Base-by-base conservation (phyloP, 2,329 filamentous ascomycete species). In the Fusarium sp. region DNA sequence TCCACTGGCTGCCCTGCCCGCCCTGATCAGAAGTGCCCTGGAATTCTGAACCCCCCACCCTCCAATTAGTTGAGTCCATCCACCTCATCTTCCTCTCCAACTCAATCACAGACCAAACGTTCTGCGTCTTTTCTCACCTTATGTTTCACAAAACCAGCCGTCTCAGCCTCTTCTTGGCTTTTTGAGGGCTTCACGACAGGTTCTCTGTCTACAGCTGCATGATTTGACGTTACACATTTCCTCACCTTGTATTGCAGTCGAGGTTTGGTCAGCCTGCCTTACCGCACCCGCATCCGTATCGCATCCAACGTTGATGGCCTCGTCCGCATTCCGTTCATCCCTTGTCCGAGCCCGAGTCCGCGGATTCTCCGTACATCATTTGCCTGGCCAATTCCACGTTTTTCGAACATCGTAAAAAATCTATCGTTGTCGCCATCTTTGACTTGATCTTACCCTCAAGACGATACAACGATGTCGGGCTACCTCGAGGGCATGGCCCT, bases 401-500 rank as follows among this genome's bases (percentile, higher is more conserved):
- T 49, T 48, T 47, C 47, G 35, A 57, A 60, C 44, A 48, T 39
- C 62, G 36, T 56, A 48, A 65, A 64, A 49, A 52, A 57, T 45
- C 55, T 45, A 38, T 63, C 44, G 36, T 52, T 58, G 55, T 58
- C 55, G 41, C 24, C 42, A 58, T 38, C 24, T 35, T 51, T n/a
- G 15, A 36, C 55, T 36, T 58, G 33, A 18, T 36, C 55, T 36
- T 58, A 17, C 41, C 36, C 14, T 35, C 17, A 38, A 36, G 31
- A 70, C 73, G 33, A 72, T 71, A 75, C 62, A 39, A 63, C 55
- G 26, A 78, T 78, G 77, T 69, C 72, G 38, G 55, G 56, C 69
- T 78, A 78, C 60, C 67, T 75, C 33, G 77, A 78, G 33, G 70
- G 69, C 54, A n/a, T 76, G 9, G 51, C 69, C 69, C 62, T 77